Conservation (phyloP, 192 early-diverging fungal genomes). For the Coemansia sp. region DNA sequence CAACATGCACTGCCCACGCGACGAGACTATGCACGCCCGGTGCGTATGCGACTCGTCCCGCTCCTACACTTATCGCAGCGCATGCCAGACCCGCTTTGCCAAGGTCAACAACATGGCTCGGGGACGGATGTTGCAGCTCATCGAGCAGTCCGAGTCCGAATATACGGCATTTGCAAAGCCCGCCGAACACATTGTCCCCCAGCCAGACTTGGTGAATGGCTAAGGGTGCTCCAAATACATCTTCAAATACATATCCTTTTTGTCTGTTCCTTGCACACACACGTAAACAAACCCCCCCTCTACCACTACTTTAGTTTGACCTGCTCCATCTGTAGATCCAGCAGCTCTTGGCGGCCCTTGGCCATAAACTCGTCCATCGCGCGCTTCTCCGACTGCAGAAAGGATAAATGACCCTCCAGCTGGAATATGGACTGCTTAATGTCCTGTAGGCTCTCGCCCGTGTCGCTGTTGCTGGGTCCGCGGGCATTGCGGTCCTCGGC, state of each 20-base stretch:
- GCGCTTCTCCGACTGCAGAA: slow-evolving; percentile 34
- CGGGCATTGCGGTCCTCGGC: background rate
- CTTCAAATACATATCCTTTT: too few species aligned
- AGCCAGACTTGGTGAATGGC: too few species aligned
- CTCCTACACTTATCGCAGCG: slow-evolving; percentile 44
- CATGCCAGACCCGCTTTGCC: slow-evolving; percentile 43
- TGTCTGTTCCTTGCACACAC: too few species aligned
- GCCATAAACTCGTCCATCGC: slow-evolving; percentile 40
- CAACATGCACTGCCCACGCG: slow-evolving; percentile 65
- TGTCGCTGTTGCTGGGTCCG: background rate
- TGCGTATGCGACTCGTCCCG: slow-evolving; percentile 36
- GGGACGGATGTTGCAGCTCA: slow-evolving; percentile 36
- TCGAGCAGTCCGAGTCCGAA: slow-evolving; percentile 22
- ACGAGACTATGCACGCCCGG: slow-evolving; percentile 37
- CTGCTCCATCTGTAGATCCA: slow-evolving; percentile 41
- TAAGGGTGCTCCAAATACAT: too few species aligned
- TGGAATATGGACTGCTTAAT: slow-evolving; percentile 42
- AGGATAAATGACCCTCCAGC: slow-evolving; percentile 40
- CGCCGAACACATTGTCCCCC: background rate
- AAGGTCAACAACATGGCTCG: slow-evolving; percentile 46
- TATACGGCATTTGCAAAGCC: slow-evolving; percentile 1
- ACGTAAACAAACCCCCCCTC: too few species aligned
- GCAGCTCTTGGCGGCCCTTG: slow-evolving; percentile 26
- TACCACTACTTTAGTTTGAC: slow-evolving; percentile 19
- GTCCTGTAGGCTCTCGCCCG: slow-evolving; percentile 22